Base-by-base conservation (phyloP, 257 asterid species). In the Nicotiana paniculata region DNA sequence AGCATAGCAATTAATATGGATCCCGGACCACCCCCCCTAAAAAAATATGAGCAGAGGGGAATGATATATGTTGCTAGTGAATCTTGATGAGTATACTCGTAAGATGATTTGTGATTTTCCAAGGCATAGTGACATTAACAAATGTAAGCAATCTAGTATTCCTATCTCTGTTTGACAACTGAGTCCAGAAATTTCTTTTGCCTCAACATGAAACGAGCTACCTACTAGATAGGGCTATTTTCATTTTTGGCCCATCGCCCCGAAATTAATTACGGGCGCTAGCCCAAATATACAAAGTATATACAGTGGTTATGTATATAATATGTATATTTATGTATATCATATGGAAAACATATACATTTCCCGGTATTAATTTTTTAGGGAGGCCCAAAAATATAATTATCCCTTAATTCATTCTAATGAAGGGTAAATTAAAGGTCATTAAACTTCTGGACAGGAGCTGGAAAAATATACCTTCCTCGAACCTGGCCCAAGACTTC, bases 401-500 rank as follows among this genome's bases (percentile, higher is more conserved):
- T 2, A 43, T 43, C 48, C 48, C 11, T 43, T 35, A 26, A n/a
- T 46, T n/a, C 8, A 12, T 9, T 18, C 46, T 65, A 37, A 24
- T 15, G 59, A 28, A 30, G 65, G 17, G 59, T 26, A 80, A 69
- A 59, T n/a, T 26, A 43, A n/a, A 75, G 16, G 74, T 12, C 13
- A 9, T 33, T 4, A 81, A 35, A 2, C 10, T 32, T 10, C 21
- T 37, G 26, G 59, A 26, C 33, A 18, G 32, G 26, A 48, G 69
- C 77, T 16, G 69, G 62, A 66, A 81, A 81, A 82, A 77, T 87
- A 74, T 86, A 96, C 99, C 97, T 94, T 89, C 99, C 98, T 87
- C 83, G 91, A 85, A 96, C 99, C 87, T 93, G 98, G 80, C 99
- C 99, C 88, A 96, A 78, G 79, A 96, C 85, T 88, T 93, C 99